phyloP scores from a whole-genome alignment of 495 filamentous ascomycete genomes.

The Chaetomium fimeti region DNA sequence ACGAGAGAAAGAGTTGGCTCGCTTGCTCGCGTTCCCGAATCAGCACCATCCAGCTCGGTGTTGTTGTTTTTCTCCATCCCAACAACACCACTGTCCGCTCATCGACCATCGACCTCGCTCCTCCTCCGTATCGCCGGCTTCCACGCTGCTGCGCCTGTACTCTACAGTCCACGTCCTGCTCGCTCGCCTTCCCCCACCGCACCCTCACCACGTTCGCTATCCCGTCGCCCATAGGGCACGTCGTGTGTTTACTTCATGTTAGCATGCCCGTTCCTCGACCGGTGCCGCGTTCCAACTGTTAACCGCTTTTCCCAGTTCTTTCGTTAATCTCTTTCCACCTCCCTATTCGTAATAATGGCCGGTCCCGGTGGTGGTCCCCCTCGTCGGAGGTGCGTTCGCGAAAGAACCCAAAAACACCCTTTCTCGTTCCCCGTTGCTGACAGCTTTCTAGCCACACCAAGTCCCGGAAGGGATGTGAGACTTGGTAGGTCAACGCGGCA shows the following conservation, averaged over 20 bases:
- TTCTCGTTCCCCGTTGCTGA: slow-evolving; percentile 20
- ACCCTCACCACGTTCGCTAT: slow-evolving; percentile 43
- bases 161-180: slow-evolving; percentile 26
- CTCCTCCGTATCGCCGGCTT: slow-evolving; percentile 11
- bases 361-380: slow-evolving; percentile 72
- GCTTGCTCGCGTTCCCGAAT: slow-evolving; percentile 1
- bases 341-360: slow-evolving; percentile 60
- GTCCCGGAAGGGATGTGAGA: slow-evolving; percentile 94
- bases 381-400: slow-evolving; percentile 54
- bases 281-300: slow-evolving; percentile 12
- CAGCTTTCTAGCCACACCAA: slow-evolving; percentile 77
- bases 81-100: slow-evolving; percentile 11
- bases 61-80: slow-evolving; percentile 1
- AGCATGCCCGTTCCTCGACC: slow-evolving; percentile 20
- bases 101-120: slow-evolving; percentile 13
- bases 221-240: slow-evolving; percentile 28
- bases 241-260: slow-evolving; percentile 45
- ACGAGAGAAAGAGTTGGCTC: background rate
- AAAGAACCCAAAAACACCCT: background rate
- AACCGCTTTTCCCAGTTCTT: slow-evolving; percentile 38
- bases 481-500: slow-evolving; percentile 56
- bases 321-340: slow-evolving; percentile 36
- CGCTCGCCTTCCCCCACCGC: slow-evolving; percentile 32
- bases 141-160: slow-evolving; percentile 11
- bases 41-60: background rate